phyloP scores from a whole-genome alignment of 2,329 filamentous ascomycete genomes.

The Penicillium aurantiogriseum region DNA sequence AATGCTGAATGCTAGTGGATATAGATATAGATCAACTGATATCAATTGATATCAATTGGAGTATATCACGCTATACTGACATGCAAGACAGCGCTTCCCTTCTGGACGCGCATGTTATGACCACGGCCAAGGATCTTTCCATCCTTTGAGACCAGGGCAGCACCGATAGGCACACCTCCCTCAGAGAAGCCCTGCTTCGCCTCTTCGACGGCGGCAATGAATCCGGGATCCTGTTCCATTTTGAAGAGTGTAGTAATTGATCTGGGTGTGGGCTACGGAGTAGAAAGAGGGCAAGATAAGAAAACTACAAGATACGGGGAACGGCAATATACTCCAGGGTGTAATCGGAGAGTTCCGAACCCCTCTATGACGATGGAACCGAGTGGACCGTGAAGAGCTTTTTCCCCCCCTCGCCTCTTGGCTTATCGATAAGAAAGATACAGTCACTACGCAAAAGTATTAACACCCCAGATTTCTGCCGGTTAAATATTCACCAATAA shows the following conservation, averaged over 20 bases:
- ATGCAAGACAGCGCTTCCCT: constrained; percentile 68
- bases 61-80: constrained; percentile 44
- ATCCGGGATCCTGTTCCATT: constrained; percentile 51
- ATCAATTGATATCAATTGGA: not conserved
- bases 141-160: constrained; percentile 64
- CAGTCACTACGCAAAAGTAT: too few species aligned
- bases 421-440: constrained; percentile 30
- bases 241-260: not conserved
- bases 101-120: constrained; percentile 75
- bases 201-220: constrained; percentile 58
- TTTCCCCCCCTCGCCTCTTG: constrained; percentile 5
- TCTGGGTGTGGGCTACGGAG: not conserved
- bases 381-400: constrained; percentile 16
- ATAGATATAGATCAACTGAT: not conserved
- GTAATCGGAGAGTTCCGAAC: constrained; percentile 17
- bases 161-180: constrained; percentile 60
- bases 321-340: constrained; percentile 1
- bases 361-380: constrained; percentile 5
- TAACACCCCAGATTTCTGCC: too few species aligned
- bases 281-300: not conserved
- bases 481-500: too few species aligned
- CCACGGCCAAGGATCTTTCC: constrained; percentile 69
- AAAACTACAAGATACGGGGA: not conserved
- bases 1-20: not conserved
- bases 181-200: constrained; percentile 55